Evolutionary conservation across 1,139 yeast genomes (phyloP), one percentile per base, ranked within the genome.

Genomic region (Pichia inconspicua): DNA sequence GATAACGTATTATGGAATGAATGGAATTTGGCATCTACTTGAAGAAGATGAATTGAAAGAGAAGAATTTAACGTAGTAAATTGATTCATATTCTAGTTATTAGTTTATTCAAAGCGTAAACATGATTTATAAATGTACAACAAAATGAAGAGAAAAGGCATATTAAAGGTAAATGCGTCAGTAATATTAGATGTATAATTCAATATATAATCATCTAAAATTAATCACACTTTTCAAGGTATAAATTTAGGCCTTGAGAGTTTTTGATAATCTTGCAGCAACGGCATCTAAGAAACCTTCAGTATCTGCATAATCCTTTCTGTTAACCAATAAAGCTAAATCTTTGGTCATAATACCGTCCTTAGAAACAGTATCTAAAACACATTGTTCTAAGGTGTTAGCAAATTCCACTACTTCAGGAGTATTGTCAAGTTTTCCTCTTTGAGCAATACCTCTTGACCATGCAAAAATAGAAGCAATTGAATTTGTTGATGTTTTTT

Each of bases 401-500:
- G 88, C 97, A 64, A 90, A 90, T 55, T 78, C 70, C 50, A 82
- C 77, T 43, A 90, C 95, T 31, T 84, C 92, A 32, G 92, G 94
- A 42, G 96, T 88, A 47, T 69, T 69, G 67, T 90, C 97, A 55
- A 90, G 75, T 65, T 78, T 82, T 59, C 97, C 97, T 72, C 97
- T 86, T 74, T 62, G 63, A 42, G 59, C 58, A 51, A 90, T 68
- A 60, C 97, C 97, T 66, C 95, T 82, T 45, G 96, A 78, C 97
- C 97, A 90, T 40, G 97, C 97, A 62, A 83, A 90, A 61, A 90
- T 90, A 30, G 96, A 88, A n/a, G 97, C 97, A 69, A 90, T 90
- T 41, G 97, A 89, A 73, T 90, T 90, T 56, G 97, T 90, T n/a
- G 96, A 88, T 34, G 97, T 90, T 71, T 89, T 96, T 68, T 88